phyloP scores from a whole-genome alignment of 495 filamentous ascomycete species.

The Corynascus novoguineensis region DNA sequence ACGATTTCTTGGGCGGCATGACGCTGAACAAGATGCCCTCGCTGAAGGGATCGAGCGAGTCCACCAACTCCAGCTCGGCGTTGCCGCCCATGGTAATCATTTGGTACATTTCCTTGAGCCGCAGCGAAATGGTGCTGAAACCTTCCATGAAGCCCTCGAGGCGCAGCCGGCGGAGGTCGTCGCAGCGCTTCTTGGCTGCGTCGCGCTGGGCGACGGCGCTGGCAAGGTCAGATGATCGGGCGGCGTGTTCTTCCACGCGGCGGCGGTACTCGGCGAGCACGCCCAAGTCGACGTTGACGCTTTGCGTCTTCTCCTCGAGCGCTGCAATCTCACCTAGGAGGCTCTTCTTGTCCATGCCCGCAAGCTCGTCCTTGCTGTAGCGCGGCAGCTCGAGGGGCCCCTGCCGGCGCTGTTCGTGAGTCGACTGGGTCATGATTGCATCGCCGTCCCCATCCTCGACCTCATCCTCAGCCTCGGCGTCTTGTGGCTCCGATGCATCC shows the following conservation, averaged over 20 bases:
- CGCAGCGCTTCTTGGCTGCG: constrained; percentile 78
- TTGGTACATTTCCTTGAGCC: constrained; percentile 99
- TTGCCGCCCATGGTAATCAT: constrained; percentile 99
- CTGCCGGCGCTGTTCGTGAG: constrained; percentile 21
- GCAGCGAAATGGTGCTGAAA: constrained; percentile 87
- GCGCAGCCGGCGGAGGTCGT: constrained; percentile 81
- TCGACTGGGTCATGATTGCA: constrained; percentile 26
- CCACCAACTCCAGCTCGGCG: constrained; percentile 92
- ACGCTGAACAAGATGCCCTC: constrained; percentile 95
- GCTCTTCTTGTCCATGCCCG: constrained; percentile 82
- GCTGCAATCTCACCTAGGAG: constrained; percentile 83
- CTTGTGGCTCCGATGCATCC: constrained; percentile 25
- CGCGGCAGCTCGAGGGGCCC: constrained; percentile 58
- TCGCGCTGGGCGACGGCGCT: constrained; percentile 72
- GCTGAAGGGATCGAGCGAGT: constrained; percentile 90
- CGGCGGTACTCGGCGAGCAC: constrained; percentile 92
- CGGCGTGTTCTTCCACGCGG: constrained; percentile 76
- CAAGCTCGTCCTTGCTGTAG: constrained; percentile 85
- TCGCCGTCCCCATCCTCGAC: constrained; percentile 20
- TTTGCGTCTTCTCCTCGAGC: constrained; percentile 89
- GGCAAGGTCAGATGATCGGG: constrained; percentile 73
- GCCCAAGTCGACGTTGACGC: constrained; percentile 79
- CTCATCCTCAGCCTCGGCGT: constrained; percentile 19
- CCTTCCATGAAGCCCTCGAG: constrained; percentile 98
- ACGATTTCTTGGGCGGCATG: constrained; percentile 99